phyloP scores from a whole-genome alignment of 75 land plant species.

The Pinus tabuliformis region DNA sequence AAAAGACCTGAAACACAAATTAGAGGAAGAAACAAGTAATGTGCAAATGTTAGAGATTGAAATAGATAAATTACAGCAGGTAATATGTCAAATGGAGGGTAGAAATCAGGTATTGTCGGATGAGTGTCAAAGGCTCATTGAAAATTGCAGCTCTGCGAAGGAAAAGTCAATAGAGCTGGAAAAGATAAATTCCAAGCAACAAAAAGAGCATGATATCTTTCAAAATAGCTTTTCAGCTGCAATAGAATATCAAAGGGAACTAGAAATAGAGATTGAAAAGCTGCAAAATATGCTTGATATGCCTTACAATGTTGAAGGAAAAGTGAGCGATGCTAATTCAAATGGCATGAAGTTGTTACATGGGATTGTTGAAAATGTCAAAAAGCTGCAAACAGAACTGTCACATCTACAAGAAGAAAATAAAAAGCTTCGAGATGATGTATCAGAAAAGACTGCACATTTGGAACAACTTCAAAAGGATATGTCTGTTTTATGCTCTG shows the following conservation, averaged over 20 bases:
- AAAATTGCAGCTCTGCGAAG: conserved; percentile 15
- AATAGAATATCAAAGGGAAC: conserved; percentile 14
- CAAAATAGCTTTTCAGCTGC: conserved; percentile 12
- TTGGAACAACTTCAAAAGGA: conserved; percentile 35
- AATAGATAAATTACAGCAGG: conserved; percentile 23
- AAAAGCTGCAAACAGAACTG: conserved; percentile 15
- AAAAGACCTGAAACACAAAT: conserved; percentile 10
- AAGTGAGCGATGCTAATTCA: conserved; percentile 5
- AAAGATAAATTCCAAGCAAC: conserved; percentile 12
- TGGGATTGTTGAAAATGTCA: conserved; percentile 15
- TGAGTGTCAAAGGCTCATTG: conserved; percentile 24
- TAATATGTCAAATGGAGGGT: conserved; percentile 28
- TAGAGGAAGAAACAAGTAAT: conserved; percentile 33
- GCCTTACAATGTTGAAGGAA: conserved; percentile 1
- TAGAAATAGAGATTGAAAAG: conserved; percentile 23
- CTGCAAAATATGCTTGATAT: conserved; percentile 22
- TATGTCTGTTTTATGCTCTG: conserved; percentile 16
- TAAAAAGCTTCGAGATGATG: conserved; percentile 26
- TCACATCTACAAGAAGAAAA: conserved; percentile 28
- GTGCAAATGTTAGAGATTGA: conserved; percentile 22
- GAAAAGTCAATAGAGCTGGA: conserved; percentile 21
- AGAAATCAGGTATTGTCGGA: conserved; percentile 13
- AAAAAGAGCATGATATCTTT: conserved; percentile 8
- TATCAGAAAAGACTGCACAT: conserved; percentile 19
- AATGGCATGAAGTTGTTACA: conserved; percentile 18